phyloP scores from a whole-genome alignment of 2,329 filamentous ascomycete species.

The Penicillium italicum region DNA sequence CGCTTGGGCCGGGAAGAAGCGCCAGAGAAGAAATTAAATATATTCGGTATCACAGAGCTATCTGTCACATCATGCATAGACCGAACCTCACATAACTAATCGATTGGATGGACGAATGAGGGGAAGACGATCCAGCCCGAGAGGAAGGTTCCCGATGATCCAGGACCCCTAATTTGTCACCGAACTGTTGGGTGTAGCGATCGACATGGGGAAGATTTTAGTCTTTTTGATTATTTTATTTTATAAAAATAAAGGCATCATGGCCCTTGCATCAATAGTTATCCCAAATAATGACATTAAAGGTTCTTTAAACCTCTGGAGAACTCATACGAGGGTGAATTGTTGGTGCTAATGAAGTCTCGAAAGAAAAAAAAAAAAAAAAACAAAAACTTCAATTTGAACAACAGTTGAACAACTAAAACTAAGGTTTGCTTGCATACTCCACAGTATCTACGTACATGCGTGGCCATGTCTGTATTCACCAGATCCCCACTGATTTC shows the following conservation, averaged over 20 bases:
- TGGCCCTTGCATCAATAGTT: constrained; percentile 40
- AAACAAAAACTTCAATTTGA: no score
- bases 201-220: constrained; percentile 30
- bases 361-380: background rate
- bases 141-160: constrained; percentile 21
- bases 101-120: constrained; percentile 33
- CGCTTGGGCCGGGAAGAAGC: constrained; percentile 13
- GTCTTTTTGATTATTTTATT: no score
- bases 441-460: background rate
- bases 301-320: background rate
- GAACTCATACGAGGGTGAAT: background rate
- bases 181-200: constrained; percentile 23
- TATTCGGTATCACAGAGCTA: constrained; percentile 14
- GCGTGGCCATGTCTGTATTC: background rate
- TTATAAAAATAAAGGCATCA: constrained; percentile 7
- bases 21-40: constrained; percentile 9
- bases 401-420: background rate
- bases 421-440: background rate
- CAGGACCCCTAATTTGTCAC: constrained; percentile 37
- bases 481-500: constrained; percentile 4
- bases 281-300: constrained; percentile 24
- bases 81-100: constrained; percentile 7
- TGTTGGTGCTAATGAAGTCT: background rate
- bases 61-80: constrained; percentile 37
- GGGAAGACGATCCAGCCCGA: constrained; percentile 21